Evolutionary conservation across 2,329 filamentous ascomycete genomes (phyloP).

Genomic region (Teratosphaeriaceae sp.): DNA sequence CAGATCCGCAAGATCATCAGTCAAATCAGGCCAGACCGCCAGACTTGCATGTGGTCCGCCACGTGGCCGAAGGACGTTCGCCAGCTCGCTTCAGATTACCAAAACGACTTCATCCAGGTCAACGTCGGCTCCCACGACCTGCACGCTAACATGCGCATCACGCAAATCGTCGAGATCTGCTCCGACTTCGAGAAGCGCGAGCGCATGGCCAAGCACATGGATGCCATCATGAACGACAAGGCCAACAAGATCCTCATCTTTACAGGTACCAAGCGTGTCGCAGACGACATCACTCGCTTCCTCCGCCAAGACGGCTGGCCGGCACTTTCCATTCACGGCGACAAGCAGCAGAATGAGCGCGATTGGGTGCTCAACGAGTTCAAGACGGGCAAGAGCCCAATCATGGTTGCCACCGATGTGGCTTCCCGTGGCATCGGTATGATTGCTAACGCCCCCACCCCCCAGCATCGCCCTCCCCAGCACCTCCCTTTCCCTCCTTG

Average conservation of each 20-base stretch:
- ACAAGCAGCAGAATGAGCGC: constrained; percentile 99
- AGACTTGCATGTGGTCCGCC: constrained; percentile 99
- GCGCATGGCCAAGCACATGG: constrained; percentile 92
- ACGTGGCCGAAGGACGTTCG: constrained; percentile 99
- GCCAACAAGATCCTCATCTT: constrained; percentile 94
- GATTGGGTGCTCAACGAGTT: constrained; percentile 99
- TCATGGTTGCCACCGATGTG: constrained; percentile 99
- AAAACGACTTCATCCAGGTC: constrained; percentile 95
- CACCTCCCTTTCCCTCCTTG: constrained; percentile 29
- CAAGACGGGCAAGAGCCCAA: constrained; percentile 98
- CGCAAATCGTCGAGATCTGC: constrained; percentile 94
- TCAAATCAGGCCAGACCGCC: constrained; percentile 95
- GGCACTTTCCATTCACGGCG: constrained; percentile 94
- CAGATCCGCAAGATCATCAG: constrained; percentile 98
- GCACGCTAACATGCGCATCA: constrained; percentile 95
- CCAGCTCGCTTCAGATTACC: constrained; percentile 81
- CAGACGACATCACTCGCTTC: constrained; percentile 96
- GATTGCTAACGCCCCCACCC: constrained; percentile 56
- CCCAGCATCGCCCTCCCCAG: constrained; percentile 28
- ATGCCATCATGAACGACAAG: constrained; percentile 97
- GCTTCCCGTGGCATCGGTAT: constrained; percentile 99
- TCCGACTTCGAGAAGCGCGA: constrained; percentile 97
- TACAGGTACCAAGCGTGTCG: constrained; percentile 78
- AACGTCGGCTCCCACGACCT: constrained; percentile 97
- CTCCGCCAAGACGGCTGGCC: constrained; percentile 98